Base-by-base conservation (phyloP, 257 asterid species). In the Jacaranda copaia region DNA sequence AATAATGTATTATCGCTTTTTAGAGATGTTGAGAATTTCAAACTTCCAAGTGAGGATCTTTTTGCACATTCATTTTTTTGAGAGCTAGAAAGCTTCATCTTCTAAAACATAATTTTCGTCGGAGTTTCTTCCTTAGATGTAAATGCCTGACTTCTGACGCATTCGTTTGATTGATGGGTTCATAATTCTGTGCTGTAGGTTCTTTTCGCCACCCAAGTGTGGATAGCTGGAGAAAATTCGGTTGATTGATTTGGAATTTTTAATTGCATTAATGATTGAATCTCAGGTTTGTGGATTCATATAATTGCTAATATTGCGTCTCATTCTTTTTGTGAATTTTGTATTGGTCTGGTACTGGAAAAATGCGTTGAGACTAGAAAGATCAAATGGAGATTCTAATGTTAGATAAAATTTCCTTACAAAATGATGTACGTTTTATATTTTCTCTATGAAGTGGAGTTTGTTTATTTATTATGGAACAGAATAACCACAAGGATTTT, bases 241-340 rank as follows among this genome's bases (percentile, higher is more conserved):
- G 60, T 40, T 20, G 13, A 52, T 72, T 68, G 16, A 39, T 73
- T 60, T 38, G 62, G 8, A 42, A 19, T 70, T 77, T 80, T 51
- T 45, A 32, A 56, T n/a, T 66, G 59, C 57, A 25, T 55, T 48
- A 36, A 80, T 55, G 80, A 39, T 76, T 69, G 79, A 80, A 42
- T 68, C 73, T 18, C 74, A 82, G 83, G 85, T 82, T 76, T 53
- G 84, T 84, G 64, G 13, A 46, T 57, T 38, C 57, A 1, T 43
- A 7, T 35, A 59, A 15, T 43, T 5, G 49, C 5, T 58, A 39
- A 36, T 45, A 11, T 19, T 66, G 1, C 25, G 48, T 19, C 19
- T 25, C 12, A 1, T 9, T 32, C 49, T 20, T 42, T 7, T 10
- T 68, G 56, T 45, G 11, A 19, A 20, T 11, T 18, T 40, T 53